phyloP scores from a whole-genome alignment of 2,329 filamentous ascomycete species.

The Aspergillus latus region DNA sequence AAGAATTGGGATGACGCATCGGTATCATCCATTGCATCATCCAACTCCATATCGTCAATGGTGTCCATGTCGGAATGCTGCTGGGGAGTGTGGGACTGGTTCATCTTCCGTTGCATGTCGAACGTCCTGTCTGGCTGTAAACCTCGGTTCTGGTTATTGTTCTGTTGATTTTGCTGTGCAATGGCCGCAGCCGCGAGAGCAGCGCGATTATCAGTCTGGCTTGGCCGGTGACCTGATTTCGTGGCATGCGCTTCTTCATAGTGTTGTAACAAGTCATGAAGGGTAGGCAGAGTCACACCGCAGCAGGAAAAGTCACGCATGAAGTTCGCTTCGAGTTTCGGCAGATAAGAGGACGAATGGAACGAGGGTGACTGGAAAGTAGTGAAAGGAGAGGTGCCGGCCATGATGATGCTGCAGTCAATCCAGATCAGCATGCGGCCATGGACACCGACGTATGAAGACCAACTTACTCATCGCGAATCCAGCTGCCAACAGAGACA shows the following conservation, averaged over 20 bases:
- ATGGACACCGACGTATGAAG: background rate
- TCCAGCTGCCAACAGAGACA: conserved; percentile 93
- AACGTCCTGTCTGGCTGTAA: conserved; percentile 35
- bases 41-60: conserved; percentile 95
- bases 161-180: conserved; percentile 51
- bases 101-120: conserved; percentile 41
- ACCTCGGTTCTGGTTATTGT: conserved; percentile 36
- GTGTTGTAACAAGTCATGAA: conserved; percentile 93
- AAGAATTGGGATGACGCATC: conserved; percentile 42
- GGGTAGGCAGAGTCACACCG: conserved; percentile 79
- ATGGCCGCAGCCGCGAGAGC: conserved; percentile 49
- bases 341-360: conserved; percentile 93
- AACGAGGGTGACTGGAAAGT: conserved; percentile 88
- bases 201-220: conserved; percentile 53
- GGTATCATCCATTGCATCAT: conserved; percentile 66
- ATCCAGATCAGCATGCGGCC: conserved; percentile 9
- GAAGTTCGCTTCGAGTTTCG: conserved; percentile 94
- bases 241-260: conserved; percentile 94
- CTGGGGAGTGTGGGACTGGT: conserved; percentile 32
- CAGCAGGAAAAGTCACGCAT: conserved; percentile 98
- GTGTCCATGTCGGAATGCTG: conserved; percentile 69
- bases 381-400: conserved; percentile 88
- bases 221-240: conserved; percentile 55
- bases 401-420: conserved; percentile 78
- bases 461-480: conserved; percentile 88